These are phyloP conservation scores for Russula sp. DNA, from an alignment of 768 basidiomycete genomes.

Conservation along the genomic window DNA sequence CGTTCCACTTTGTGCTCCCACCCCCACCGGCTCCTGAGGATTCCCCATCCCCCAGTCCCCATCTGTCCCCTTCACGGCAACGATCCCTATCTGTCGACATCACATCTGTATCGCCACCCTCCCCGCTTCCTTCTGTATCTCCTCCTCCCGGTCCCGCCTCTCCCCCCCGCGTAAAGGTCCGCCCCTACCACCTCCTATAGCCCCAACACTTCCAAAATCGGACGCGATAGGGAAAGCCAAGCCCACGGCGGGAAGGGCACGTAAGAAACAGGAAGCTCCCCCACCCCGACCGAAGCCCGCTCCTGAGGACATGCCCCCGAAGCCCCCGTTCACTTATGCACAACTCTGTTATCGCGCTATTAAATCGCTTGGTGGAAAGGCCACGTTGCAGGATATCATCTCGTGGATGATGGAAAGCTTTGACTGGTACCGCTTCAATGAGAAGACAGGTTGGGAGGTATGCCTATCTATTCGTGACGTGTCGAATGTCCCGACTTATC, in stretches of 20 bases:
- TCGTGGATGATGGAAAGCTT: slow-evolving; percentile 86
- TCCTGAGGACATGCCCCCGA: slow-evolving; percentile 79
- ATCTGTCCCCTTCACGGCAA: slow-evolving; percentile 56
- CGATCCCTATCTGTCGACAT: slow-evolving; percentile 83
- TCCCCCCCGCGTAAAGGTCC: slow-evolving; percentile 47
- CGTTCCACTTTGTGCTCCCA: slow-evolving; percentile 95
- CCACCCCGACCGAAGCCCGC: slow-evolving; percentile 44
- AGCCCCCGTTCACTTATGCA: slow-evolving; percentile 88
- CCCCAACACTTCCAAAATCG: slow-evolving; percentile 58
- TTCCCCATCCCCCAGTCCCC: slow-evolving; percentile 76
- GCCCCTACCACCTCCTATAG: slow-evolving; percentile 44
- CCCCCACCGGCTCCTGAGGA: slow-evolving; percentile 79
- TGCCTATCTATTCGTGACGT: slow-evolving; percentile 34
- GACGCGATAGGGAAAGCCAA: slow-evolving; percentile 45
- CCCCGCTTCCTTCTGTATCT: slow-evolving; percentile 73
- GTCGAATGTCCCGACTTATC: slow-evolving; percentile 4
- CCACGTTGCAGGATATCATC: slow-evolving; percentile 89
- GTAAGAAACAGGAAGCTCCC: slow-evolving; percentile 35
- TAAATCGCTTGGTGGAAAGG: slow-evolving; percentile 74
- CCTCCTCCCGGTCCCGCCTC: slow-evolving; percentile 55
- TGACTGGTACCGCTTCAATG: slow-evolving; percentile 87
- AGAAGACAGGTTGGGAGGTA: slow-evolving; percentile 88
- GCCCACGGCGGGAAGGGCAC: slow-evolving; percentile 20
- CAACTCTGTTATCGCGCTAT: slow-evolving; percentile 90
- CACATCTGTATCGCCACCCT: slow-evolving; percentile 67